Conservation (phyloP, 352 stramenopile genomes). For the Pythium brassicae region DNA sequence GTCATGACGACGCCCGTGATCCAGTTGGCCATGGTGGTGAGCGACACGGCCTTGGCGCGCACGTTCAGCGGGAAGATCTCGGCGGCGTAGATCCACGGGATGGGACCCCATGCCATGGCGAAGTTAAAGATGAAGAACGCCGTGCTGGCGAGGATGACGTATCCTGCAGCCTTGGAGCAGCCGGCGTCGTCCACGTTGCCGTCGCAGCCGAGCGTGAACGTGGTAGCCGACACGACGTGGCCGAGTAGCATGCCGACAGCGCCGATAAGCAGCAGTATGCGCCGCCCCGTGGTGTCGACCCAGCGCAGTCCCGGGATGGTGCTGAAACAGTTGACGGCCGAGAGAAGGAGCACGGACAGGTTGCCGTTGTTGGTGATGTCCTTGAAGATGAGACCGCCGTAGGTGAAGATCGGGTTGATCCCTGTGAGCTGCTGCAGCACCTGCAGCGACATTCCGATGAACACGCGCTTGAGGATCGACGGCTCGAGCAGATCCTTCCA, state of each 20-base stretch:
- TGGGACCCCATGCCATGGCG: conserved; percentile 47
- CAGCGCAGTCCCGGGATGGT: conserved; percentile 34
- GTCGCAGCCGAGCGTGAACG: neutral
- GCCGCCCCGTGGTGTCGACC: conserved; percentile 33
- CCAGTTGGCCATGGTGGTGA: conserved; percentile 38
- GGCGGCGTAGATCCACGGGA: conserved; percentile 54
- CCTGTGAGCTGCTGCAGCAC: conserved; percentile 38
- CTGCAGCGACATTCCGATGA: conserved; percentile 31
- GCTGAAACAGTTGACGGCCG: conserved; percentile 24
- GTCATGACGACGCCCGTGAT: conserved; percentile 28
- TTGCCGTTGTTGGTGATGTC: conserved; percentile 27
- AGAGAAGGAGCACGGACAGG: conserved; percentile 14
- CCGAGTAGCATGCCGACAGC: conserved; percentile 32
- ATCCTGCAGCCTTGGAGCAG: conserved; percentile 14
- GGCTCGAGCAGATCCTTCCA: conserved; percentile 32
- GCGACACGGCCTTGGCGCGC: conserved; percentile 44
- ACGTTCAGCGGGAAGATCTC: conserved; percentile 56
- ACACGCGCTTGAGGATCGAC: conserved; percentile 19
- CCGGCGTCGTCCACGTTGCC: neutral
- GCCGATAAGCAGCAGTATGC: conserved; percentile 24
- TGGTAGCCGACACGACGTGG: conserved; percentile 8
- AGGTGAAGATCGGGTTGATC: conserved; percentile 35
- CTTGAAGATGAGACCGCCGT: conserved; percentile 31
- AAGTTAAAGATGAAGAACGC: conserved; percentile 50
- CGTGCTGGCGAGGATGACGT: conserved; percentile 21